These are phyloP conservation scores for Kondoa subrosea DNA, from an alignment of 768 basidiomycete genomes.

Conservation along the genomic window DNA sequence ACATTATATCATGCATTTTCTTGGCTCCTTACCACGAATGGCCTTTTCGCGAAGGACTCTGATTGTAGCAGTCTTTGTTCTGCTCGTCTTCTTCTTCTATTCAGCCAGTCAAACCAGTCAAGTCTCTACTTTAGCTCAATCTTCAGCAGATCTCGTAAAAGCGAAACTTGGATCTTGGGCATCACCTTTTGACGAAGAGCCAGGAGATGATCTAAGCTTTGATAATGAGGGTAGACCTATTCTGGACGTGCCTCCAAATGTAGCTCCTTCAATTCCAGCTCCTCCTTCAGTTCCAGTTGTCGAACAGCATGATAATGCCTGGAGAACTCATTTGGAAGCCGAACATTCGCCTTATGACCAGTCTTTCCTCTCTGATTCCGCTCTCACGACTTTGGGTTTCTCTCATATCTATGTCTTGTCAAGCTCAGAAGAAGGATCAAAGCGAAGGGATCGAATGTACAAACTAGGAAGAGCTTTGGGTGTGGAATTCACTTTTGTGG, in stretches of 20 bases:
- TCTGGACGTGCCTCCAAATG: background rate
- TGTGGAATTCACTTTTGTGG: constrained; percentile 28
- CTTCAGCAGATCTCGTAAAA: background rate
- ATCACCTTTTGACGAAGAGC: background rate
- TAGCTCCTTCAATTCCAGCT: background rate
- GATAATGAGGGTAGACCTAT: background rate
- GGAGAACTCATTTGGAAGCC: constrained; percentile 15
- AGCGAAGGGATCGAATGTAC: constrained; percentile 26
- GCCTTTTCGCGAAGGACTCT: too few relatives aligned
- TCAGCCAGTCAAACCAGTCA: background rate
- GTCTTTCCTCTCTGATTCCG: background rate
- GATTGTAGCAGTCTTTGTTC: background rate
- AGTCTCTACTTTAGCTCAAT: background rate
- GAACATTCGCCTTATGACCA: constrained; percentile 7
- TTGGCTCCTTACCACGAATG: background rate
- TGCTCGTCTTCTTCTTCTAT: background rate
- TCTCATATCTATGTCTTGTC: constrained; percentile 28
- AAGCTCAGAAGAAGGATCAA: constrained; percentile 17
- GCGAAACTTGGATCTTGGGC: background rate
- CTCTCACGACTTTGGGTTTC: constrained; percentile 26
- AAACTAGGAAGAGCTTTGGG: constrained; percentile 26
- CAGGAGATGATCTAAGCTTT: background rate
- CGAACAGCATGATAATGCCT: background rate
- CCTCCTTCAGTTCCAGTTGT: background rate
- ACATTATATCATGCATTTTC: too few relatives aligned